Conservation (phyloP, 805 yeast genomes). For the Saturnispora besseyi region DNA sequence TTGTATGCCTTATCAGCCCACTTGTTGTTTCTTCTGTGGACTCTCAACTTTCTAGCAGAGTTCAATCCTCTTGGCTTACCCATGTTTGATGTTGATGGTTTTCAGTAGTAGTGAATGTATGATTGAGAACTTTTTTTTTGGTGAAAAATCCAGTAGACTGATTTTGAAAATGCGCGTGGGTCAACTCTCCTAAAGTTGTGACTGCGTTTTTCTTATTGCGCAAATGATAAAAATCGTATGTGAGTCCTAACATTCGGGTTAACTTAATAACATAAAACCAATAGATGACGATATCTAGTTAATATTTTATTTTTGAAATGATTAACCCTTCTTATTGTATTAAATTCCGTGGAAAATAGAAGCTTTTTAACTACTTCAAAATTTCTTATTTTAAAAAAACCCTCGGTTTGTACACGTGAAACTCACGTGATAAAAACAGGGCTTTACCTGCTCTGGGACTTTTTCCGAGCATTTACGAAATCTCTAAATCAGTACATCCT, state of each 20-base stretch:
- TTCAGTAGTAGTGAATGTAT: not conserved
- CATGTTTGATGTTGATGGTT: slow-evolving; percentile 18
- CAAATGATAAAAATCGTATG: not conserved
- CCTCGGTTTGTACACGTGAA: no score
- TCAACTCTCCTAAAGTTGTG: not conserved
- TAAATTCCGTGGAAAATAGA: no score
- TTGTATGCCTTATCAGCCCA: slow-evolving; percentile 99
- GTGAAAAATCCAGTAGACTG: slow-evolving; percentile 1
- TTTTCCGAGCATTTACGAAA: no score
- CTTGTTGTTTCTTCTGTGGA: slow-evolving; percentile 99
- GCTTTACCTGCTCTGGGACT: no score
- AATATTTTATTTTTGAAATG: no score
- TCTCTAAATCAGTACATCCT: not conserved
- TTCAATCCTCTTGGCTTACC: slow-evolving; percentile 99
- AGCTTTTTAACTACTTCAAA: no score
- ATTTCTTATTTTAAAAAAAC: no score
- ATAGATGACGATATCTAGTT: no score
- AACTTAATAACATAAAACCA: no score
- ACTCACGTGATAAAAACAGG: slow-evolving; percentile 1
- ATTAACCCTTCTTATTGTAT: no score
- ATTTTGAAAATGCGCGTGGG: slow-evolving; percentile 1
- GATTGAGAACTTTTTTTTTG: not conserved
- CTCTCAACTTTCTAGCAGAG: slow-evolving; percentile 99
- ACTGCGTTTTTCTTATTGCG: not conserved
- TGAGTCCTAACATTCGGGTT: no score